Evolutionary conservation across 306 rosid species (phyloP), one percentile per base, ranked within the genome.

Genomic region (Sesbania bispinosa): DNA sequence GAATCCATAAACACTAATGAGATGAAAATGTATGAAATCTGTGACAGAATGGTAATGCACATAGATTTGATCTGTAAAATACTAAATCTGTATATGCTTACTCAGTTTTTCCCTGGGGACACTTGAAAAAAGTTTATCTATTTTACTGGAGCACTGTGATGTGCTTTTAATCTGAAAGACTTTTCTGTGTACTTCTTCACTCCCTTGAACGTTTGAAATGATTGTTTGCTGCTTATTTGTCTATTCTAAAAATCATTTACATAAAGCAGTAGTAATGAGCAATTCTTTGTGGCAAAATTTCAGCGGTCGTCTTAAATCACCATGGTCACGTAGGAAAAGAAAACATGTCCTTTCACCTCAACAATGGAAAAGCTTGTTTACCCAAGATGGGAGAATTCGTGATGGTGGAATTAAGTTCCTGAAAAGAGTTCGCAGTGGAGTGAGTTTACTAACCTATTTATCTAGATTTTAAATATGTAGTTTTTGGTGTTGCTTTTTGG

Each of bases 361-460:
- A 48, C 96, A 84, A 73, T 95, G 99, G 99, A 84, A 76, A 69
- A 78, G 73, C 50, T 82, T 92, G 79, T 92, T 89, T 73, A 80
- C 96, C 19, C 88, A 82, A 19, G 97, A 95, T 18, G 99, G 99
- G 61, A 92, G 72, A 53, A 81, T 95, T 4, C 88, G 92, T 0
- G 97, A 92, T 71, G 93, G 97, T 15, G 99, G 99, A 77, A 82
- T 85, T 10, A 95, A 89, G 76, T 84, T 95, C 79, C 80, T 95
- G 83, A 95, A 89, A 71, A 95, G 89, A 82, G 97, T 95, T 87
- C 96, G 99, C 74, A 88, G 99, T 67, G 96, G 97, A 81, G 99
- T 95, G 78, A 92, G 99, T 89, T 70, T 48, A 36, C 80, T 24
- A 3, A 65, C 30, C n/a, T 74, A 30, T 48, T 60, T 16, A 27